Percentiles rank a stretch among this genome's conserved stretches.
Conservation (phyloP, 768 basidiomycete species). For the Suillus subluteus region DNA sequence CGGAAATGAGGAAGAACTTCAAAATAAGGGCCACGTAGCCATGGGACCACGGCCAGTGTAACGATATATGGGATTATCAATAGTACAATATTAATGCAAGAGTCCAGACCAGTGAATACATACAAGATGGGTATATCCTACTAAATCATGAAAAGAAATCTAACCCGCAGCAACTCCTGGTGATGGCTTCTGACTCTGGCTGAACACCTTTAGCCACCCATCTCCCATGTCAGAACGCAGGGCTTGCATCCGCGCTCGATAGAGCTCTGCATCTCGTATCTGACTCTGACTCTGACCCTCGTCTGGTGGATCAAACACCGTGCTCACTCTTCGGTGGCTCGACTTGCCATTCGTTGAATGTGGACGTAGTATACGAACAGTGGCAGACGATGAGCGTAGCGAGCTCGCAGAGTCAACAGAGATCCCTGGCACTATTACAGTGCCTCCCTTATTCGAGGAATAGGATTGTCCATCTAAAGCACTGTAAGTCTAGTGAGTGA, state of each 20-base stretch:
- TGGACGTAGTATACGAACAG: conserved; percentile 24
- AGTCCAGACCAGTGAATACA: conserved; percentile 2
- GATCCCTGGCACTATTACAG: neutral
- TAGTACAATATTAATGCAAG: neutral
- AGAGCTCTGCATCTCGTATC: conserved; percentile 65
- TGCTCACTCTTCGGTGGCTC: conserved; percentile 21
- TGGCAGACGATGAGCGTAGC: conserved; percentile 18
- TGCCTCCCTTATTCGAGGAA: neutral
- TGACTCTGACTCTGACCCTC: conserved; percentile 25
- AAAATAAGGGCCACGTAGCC: neutral
- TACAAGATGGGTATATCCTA: conserved; percentile 6
- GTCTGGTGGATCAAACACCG: conserved; percentile 54
- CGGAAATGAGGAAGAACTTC: neutral
- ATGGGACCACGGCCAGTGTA: conserved; percentile 1
- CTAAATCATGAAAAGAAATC: conserved; percentile 4
- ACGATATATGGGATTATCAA: neutral
- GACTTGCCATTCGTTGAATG: conserved; percentile 16
- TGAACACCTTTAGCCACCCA: conserved; percentile 85
- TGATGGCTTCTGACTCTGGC: conserved; percentile 52
- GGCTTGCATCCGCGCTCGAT: conserved; percentile 78
- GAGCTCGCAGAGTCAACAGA: neutral
- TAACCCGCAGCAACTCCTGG: conserved; percentile 18
- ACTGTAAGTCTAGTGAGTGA: conserved; percentile 35
- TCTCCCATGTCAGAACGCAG: conserved; percentile 89
- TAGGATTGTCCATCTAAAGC: conserved; percentile 27